Percentiles rank a stretch among this genome's conserved stretches.
phyloP scores from a whole-genome alignment of 1,139 yeast genomes.

The Taphrina flavorubra region DNA sequence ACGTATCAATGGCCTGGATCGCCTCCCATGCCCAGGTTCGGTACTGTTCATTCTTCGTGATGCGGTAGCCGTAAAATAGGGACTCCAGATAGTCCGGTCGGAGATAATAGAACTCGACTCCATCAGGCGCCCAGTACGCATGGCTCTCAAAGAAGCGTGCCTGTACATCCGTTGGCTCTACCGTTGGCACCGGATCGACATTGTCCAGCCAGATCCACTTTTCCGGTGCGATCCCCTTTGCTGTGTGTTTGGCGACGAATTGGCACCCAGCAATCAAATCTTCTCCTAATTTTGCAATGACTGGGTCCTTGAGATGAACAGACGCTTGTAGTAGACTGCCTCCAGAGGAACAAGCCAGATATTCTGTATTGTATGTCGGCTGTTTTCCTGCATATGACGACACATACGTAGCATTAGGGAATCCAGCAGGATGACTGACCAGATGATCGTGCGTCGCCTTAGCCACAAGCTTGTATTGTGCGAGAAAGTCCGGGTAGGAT shows the following conservation, averaged over 20 bases:
- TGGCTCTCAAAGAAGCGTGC: conserved; percentile 1
- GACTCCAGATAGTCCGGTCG: conserved; percentile 95
- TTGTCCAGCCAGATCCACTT: conserved; percentile 47
- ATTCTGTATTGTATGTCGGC: conserved; percentile 50
- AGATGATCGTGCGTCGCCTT: conserved; percentile 51
- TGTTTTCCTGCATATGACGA: conserved; percentile 56
- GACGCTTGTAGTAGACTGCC: conserved; percentile 90
- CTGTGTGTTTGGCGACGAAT: conserved; percentile 73
- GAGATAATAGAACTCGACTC: conserved; percentile 69
- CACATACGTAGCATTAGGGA: conserved; percentile 50
- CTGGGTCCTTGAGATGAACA: conserved; percentile 59
- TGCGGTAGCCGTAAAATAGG: conserved; percentile 74
- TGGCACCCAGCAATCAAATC: conserved; percentile 83
- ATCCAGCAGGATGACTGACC: conserved; percentile 50
- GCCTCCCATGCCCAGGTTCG: conserved; percentile 91
- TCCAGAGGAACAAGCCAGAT: conserved; percentile 88
- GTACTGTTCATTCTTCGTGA: conserved; percentile 74
- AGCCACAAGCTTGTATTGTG: conserved; percentile 65
- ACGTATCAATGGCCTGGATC: conserved; percentile 68
- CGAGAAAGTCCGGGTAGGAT: conserved; percentile 67
- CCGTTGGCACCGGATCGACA: conserved; percentile 12
- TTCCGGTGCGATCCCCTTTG: conserved; percentile 84
- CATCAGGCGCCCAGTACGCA: conserved; percentile 55
- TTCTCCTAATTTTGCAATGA: conserved; percentile 70
- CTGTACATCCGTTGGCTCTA: conserved; percentile 15